A percentile compares a stretch with the other conserved stretches of the same genome.
phyloP scores from a whole-genome alignment of 2,329 filamentous ascomycete species.

The Colletotrichum musae region DNA sequence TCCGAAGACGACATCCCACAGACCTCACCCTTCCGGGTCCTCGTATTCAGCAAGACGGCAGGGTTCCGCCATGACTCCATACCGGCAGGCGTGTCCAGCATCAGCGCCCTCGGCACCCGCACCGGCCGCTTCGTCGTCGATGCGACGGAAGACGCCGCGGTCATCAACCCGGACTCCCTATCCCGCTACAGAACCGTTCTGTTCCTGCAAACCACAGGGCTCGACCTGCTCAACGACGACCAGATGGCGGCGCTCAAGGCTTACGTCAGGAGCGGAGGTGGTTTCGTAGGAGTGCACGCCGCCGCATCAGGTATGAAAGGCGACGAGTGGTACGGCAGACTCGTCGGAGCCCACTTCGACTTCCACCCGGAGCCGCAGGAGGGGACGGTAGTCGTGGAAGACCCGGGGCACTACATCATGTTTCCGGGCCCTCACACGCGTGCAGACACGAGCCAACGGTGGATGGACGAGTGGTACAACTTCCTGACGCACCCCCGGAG shows the following conservation, averaged over 20 bases:
- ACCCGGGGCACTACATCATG: slow-evolving; percentile 49
- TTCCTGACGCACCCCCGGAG: slow-evolving; percentile 51
- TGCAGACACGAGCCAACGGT: slow-evolving; percentile 37
- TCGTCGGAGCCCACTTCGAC: slow-evolving; percentile 56
- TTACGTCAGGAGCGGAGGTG: slow-evolving; percentile 53
- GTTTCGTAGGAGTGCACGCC: slow-evolving; percentile 58
- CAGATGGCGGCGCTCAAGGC: slow-evolving; percentile 52
- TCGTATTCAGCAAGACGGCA: slow-evolving; percentile 57
- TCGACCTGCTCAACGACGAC: slow-evolving; percentile 49
- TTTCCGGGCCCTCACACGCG: slow-evolving; percentile 26
- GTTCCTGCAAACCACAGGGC: slow-evolving; percentile 56
- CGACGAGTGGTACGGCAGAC: slow-evolving; percentile 53
- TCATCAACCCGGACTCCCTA: slow-evolving; percentile 50
- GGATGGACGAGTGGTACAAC: slow-evolving; percentile 61
- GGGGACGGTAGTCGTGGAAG: slow-evolving; percentile 49
- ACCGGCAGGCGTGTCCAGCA: slow-evolving; percentile 51
- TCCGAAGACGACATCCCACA: neutral
- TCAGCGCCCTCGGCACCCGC: slow-evolving; percentile 48
- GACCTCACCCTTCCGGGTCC: slow-evolving; percentile 46
- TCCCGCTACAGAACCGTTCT: slow-evolving; percentile 53
- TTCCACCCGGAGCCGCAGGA: slow-evolving; percentile 55
- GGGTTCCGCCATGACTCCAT: slow-evolving; percentile 58
- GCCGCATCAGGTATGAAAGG: slow-evolving; percentile 52
- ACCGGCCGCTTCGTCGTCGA: slow-evolving; percentile 49
- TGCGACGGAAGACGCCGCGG: slow-evolving; percentile 52